Percentiles rank a stretch among this genome's conserved stretches.
Evolutionary conservation across 2,329 filamentous ascomycete genomes (phyloP).

Genomic region (Xylaria sp.): DNA sequence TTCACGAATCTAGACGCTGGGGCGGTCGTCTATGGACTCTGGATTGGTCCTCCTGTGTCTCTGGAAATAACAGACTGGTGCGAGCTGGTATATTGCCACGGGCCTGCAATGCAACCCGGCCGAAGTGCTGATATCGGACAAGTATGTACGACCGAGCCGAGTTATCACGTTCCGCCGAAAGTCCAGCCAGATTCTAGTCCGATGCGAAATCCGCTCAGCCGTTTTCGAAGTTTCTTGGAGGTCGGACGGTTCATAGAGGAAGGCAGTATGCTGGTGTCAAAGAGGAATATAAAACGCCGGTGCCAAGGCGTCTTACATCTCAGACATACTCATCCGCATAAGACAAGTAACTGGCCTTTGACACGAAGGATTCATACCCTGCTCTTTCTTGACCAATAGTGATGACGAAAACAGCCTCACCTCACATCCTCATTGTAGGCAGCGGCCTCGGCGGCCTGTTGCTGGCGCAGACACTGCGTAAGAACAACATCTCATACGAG

Average conservation of each 20-base stretch:
- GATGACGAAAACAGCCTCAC: slow-evolving; percentile 14
- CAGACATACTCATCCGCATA: background rate
- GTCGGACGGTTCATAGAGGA: background rate
- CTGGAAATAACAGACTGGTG: too few species aligned
- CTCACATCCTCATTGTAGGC: slow-evolving; percentile 28
- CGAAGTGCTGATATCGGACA: slow-evolving; percentile 2
- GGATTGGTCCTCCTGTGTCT: background rate
- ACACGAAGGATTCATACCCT: background rate
- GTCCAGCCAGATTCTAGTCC: background rate
- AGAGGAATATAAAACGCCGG: slow-evolving; percentile 10
- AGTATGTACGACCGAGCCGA: slow-evolving; percentile 19
- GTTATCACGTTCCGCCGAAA: background rate
- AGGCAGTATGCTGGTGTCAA: background rate
- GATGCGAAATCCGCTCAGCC: background rate
- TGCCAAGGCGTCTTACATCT: background rate
- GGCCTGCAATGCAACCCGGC: background rate
- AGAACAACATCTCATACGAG: slow-evolving; percentile 29
- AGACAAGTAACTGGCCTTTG: background rate
- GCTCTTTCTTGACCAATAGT: background rate
- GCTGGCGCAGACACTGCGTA: slow-evolving; percentile 28
- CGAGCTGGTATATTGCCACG: background rate
- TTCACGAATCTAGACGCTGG: background rate
- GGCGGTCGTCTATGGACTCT: background rate
- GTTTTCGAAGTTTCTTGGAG: background rate
- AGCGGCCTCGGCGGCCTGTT: slow-evolving; percentile 27